Conservation (phyloP, 805 yeast genomes). For the Candida pseudoglaebosa region DNA sequence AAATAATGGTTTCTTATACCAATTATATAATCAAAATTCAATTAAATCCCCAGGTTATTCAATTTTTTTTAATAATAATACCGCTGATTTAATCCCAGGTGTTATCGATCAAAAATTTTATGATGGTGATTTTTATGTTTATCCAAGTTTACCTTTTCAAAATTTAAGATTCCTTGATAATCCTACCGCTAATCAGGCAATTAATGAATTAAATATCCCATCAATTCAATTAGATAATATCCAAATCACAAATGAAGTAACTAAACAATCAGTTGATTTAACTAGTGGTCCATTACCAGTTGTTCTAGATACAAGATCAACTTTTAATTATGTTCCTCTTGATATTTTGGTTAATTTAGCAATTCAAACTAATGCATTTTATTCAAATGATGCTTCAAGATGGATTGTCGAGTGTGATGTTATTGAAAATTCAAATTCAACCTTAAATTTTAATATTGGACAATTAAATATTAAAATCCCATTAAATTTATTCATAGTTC, state of each 20-base stretch:
- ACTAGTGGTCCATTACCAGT: constrained; percentile 45
- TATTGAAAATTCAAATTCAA: constrained; percentile 45
- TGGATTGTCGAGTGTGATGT: constrained; percentile 64
- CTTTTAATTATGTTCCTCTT: constrained; percentile 50
- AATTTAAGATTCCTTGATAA: constrained; percentile 42
- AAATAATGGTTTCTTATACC: constrained; percentile 26
- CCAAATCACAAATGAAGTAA: constrained; percentile 22
- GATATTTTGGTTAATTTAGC: constrained; percentile 58
- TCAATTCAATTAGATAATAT: constrained; percentile 23
- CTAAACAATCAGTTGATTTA: constrained; percentile 35
- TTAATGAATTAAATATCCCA: constrained; percentile 23
- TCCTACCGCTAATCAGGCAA: constrained; percentile 9
- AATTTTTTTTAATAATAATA: constrained; percentile 21
- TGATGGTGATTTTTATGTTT: constrained; percentile 45
- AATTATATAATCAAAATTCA: constrained; percentile 15
- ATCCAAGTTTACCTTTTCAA: constrained; percentile 44
- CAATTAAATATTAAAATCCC: constrained; percentile 49
- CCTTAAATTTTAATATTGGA: constrained; percentile 51
- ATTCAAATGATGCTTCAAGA: constrained; percentile 37
- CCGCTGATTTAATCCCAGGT: constrained; percentile 50
- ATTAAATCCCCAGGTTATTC: constrained; percentile 33
- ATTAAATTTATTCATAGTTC: constrained; percentile 41
- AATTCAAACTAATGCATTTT: constrained; percentile 65
- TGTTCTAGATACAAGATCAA: constrained; percentile 53
- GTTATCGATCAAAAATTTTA: constrained; percentile 48